Evolutionary conservation across 192 early-diverging fungal species (phyloP).

Genomic region (Pilaira anomala): DNA sequence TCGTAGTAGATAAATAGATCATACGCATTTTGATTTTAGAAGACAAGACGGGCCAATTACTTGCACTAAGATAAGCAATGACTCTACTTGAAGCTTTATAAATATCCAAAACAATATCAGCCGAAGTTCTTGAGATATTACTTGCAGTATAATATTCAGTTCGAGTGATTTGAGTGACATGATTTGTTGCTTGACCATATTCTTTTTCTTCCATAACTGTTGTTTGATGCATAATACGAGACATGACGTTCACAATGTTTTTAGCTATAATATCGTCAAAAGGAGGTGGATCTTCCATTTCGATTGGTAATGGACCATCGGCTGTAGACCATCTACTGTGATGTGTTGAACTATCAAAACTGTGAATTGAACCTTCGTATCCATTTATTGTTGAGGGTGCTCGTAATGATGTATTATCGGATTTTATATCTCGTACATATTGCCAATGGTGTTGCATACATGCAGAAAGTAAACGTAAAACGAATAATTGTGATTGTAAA

Average conservation of each 20-base stretch:
- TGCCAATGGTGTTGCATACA: conserved; percentile 90
- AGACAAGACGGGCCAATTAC: conserved; percentile 86
- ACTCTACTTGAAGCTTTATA: conserved; percentile 81
- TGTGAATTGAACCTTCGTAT: conserved; percentile 18
- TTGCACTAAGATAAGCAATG: conserved; percentile 81
- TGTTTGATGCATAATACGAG: conserved; percentile 61
- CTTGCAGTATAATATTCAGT: conserved; percentile 30
- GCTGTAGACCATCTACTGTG: conserved; percentile 17
- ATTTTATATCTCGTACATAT: conserved; percentile 50
- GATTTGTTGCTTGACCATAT: conserved; percentile 32
- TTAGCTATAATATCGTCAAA: conserved; percentile 71
- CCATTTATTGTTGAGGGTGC: conserved; percentile 3
- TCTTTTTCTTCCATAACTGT: conserved; percentile 45
- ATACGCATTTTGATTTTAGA: conserved; percentile 66
- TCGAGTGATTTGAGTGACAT: conserved; percentile 27
- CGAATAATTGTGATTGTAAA: conserved; percentile 84
- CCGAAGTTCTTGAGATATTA: conserved; percentile 16
- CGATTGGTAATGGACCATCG: conserved; percentile 24
- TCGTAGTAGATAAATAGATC: conserved; percentile 57
- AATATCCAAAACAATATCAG: conserved; percentile 65
- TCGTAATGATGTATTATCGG: conserved; percentile 26
- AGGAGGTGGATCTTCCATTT: conserved; percentile 66
- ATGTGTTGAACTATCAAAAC: conserved; percentile 17
- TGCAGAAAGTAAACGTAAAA: conserved; percentile 76
- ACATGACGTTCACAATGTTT: conserved; percentile 58